Evolutionary conservation across 768 basidiomycete genomes (phyloP), one percentile per base, ranked within the genome.

Genomic region (Amanita exitialis): DNA sequence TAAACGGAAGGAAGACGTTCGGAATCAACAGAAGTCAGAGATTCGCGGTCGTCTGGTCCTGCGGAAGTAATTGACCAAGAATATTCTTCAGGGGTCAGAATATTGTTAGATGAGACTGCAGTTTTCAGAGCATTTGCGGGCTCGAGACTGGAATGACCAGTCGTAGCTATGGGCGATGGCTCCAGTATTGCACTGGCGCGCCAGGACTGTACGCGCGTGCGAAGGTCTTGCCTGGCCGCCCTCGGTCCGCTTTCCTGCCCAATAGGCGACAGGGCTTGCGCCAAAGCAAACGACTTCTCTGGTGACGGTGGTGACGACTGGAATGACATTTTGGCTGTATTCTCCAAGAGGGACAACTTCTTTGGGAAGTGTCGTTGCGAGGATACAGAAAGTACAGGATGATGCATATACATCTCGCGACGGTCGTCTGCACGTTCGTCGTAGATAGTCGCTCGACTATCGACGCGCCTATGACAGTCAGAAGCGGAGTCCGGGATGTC

Each of bases 281-380:
- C 54, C 20, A 53, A 55, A 25, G 58, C 54, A 16, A 58, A 58
- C 5, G 51, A 43, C 3, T 62, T 56, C 36, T 66, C 65, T 6
- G 65, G 64, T 10, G 69, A 62, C 12, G 65, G 54, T 20, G 45
- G 32, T 23, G 51, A 12, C 20, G 25, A n/a, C 13, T 18, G 36
- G 8, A 25, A 7, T 18, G 21, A 58, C 54, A 8, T 53, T 51
- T 18, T 39, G 10, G 63, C 55, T 3, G 64, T 52, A 48, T 79
- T 74, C 57, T 86, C 83, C 3, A 87, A 71, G 7, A 88, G 74
- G 1, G 85, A 86, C 8, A 89, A 69, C 55, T 83, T 84, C 55
- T 71, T 72, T 3, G 85, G 86, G 27, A 76, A 64, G 65, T 83
- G 79, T 34, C 82, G 76, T 10, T 16, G 30, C 30, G 61, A 54